Base-by-base conservation (phyloP, 2,329 filamentous ascomycete species). In the Fusarium protoensiforme region DNA sequence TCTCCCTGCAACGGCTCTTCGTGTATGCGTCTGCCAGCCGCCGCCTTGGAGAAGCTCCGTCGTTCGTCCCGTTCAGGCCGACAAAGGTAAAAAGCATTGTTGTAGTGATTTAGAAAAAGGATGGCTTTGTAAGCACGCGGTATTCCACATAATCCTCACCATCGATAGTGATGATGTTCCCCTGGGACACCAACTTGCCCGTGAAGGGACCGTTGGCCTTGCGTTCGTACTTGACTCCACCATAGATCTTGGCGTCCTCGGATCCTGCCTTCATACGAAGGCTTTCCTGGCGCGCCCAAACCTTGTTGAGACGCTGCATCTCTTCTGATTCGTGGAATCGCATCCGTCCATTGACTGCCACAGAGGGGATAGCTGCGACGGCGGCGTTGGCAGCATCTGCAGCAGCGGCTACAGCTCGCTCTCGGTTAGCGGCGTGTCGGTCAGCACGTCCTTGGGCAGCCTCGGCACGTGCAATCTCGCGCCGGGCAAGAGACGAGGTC, bases 71-170 rank as follows among this genome's bases (percentile, higher is more conserved):
- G 43, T 48, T 18, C 43, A 27, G 24, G 22, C 27, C 43, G 16
- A 18, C 14, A 22, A 53, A 22, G 29, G n/a, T 29, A 48, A 14
- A 39, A 20, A 46, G 51, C 27, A 14, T 13, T 29, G 29, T 22
- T 22, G 29, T 39, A 22, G 24, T 31, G 33, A 18, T 11, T 48
- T 64, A 90, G 71, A 90, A 91, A 75, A 92, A 92, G 0, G 85
- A 87, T 0, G 89, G 89, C 80, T 91, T 92, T 1, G 88, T 91
- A 29, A 92, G 85, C 2, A 92, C 89, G 2, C 90, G 86, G 72
- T 92, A 92, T 78, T 92, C 90, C 36, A 92, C 89, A 68, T 90
- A 92, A 71, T 92, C 90, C 77, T 92, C 90, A 24, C 90, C 90
- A 67, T 92, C 89, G 67, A 92, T 92, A 56, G 83, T 91, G 75